Conservation (phyloP, 2,329 filamentous ascomycete genomes). For the Aureobasidium namibiae region DNA sequence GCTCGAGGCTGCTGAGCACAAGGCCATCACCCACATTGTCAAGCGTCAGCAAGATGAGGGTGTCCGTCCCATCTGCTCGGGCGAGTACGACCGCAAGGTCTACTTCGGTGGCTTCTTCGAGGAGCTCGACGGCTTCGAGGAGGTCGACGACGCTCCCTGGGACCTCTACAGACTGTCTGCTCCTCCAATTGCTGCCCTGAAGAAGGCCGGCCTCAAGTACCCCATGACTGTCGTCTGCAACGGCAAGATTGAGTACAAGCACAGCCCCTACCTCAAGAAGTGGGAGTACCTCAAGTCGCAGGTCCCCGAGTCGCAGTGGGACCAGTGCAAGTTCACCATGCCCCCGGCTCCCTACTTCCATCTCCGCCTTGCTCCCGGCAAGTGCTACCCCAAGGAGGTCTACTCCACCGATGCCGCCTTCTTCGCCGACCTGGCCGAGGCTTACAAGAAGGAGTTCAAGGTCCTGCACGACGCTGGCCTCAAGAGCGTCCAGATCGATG, state of each 20-base stretch:
- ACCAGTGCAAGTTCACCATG: conserved; percentile 31
- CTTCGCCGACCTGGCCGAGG: conserved; percentile 28
- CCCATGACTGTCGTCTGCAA: conserved; percentile 30
- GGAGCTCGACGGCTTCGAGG: conserved; percentile 30
- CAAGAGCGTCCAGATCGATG: conserved; percentile 31
- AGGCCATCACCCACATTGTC: conserved; percentile 57
- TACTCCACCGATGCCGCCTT: conserved; percentile 28
- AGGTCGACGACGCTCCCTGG: conserved; percentile 30
- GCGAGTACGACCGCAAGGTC: conserved; percentile 51
- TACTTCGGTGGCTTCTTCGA: conserved; percentile 33
- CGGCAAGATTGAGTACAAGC: conserved; percentile 28
- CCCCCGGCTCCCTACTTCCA: conserved; percentile 31
- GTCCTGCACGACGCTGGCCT: conserved; percentile 28
- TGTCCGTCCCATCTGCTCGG: conserved; percentile 57
- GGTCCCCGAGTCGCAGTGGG: conserved; percentile 27
- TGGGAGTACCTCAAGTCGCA: conserved; percentile 27
- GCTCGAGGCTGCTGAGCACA: conserved; percentile 54
- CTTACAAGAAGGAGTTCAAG: conserved; percentile 30
- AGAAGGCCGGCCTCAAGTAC: conserved; percentile 31
- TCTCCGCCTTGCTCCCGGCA: conserved; percentile 27
- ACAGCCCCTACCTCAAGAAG: conserved; percentile 29
- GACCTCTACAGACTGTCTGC: conserved; percentile 28
- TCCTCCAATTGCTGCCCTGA: conserved; percentile 29
- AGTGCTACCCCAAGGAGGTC: conserved; percentile 27
- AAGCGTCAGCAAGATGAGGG: conserved; percentile 56